A percentile compares a stretch with the other conserved stretches of the same genome.
Evolutionary conservation across 257 asterid species (phyloP).

Genomic region (Thymus mandschuricus): DNA sequence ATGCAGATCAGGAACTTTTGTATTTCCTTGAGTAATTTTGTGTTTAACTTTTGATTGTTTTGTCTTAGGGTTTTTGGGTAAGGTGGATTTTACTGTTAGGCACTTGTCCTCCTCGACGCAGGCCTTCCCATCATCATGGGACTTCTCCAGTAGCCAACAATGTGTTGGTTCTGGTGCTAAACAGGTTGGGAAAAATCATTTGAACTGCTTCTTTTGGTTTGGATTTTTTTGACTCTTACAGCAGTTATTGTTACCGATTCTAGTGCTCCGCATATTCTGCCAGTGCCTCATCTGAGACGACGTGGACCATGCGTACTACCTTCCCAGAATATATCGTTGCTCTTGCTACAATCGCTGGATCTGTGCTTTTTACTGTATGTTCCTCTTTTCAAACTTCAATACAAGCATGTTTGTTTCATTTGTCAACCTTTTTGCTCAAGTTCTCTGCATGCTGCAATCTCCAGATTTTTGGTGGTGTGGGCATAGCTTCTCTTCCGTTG

Average conservation of each 20-base stretch:
- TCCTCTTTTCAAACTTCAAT: constrained; percentile 8
- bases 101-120: constrained; percentile 80
- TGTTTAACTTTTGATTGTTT: background rate
- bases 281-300: constrained; percentile 80
- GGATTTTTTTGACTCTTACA: constrained; percentile 19
- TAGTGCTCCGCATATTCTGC: constrained; percentile 91
- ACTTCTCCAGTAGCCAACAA: constrained; percentile 58
- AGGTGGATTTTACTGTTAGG: constrained; percentile 94
- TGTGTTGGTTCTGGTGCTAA: constrained; percentile 74
- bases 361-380: constrained; percentile 90
- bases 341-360: constrained; percentile 91
- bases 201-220: constrained; percentile 16
- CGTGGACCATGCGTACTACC: constrained; percentile 93
- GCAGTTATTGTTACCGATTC: background rate
- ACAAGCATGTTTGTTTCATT: background rate
- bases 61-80: constrained; percentile 78
- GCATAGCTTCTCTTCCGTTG: constrained; percentile 95
- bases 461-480: constrained; percentile 97
- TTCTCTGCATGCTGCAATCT: constrained; percentile 27
- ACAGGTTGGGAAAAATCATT: constrained; percentile 55
- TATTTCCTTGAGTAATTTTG: no score
- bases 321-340: constrained; percentile 99
- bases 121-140: constrained; percentile 68
- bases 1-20: no score
- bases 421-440: constrained; percentile 29